Evolutionary conservation across 2,329 filamentous ascomycete genomes (phyloP).

Genomic region (Metarhizium anisopliae): DNA sequence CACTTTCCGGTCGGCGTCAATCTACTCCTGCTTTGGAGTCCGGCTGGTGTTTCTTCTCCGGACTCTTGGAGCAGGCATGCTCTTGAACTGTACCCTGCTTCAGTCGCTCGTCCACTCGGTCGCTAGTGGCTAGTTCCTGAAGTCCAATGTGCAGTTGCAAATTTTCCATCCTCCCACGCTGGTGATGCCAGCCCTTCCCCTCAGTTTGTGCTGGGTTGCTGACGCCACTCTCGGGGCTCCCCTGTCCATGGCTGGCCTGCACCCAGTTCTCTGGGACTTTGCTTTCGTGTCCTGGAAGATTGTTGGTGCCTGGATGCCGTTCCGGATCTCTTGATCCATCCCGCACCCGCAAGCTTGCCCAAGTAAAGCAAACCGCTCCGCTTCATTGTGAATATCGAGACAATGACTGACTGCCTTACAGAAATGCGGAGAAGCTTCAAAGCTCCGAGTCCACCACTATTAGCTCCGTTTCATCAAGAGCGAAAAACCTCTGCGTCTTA

Average conservation of each 20-base stretch:
- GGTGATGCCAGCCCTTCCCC: no score
- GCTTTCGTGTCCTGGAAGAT: neutral
- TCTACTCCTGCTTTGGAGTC: no score
- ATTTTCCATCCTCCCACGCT: no score
- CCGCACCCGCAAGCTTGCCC: conserved; percentile 1
- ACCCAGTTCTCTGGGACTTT: neutral
- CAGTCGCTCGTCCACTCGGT: no score
- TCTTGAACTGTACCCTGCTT: no score
- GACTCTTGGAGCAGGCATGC: no score
- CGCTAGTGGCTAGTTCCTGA: no score
- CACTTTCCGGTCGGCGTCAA: no score
- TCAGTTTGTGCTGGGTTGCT: no score
- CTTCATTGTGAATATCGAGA: neutral
- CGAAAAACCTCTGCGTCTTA: neutral
- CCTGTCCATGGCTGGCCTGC: neutral
- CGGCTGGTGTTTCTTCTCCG: no score
- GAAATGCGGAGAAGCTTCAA: neutral
- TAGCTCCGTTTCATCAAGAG: neutral
- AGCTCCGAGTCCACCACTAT: neutral
- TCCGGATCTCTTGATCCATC: no score
- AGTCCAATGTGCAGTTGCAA: no score
- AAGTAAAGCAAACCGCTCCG: neutral
- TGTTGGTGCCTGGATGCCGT: neutral
- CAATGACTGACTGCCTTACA: neutral
- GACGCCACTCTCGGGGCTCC: neutral